A percentile compares a stretch with the other conserved stretches of the same genome.
Evolutionary conservation across 2,329 filamentous ascomycete species (phyloP).

Genomic region (Pseudogymnoascus sp.): DNA sequence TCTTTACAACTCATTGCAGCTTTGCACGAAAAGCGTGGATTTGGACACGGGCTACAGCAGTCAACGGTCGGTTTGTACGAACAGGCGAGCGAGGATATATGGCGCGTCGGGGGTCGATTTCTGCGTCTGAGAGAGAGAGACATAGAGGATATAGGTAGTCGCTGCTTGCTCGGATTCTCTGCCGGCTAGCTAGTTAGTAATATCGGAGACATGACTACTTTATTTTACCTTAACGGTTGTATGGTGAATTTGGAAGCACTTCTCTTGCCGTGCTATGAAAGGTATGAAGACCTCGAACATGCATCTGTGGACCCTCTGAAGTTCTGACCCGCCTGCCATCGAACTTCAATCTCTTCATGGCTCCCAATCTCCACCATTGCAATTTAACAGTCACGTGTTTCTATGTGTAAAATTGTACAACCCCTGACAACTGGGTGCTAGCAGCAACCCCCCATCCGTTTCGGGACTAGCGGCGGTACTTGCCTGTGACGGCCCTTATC

Average conservation of each 20-base stretch:
- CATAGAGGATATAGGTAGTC: not conserved
- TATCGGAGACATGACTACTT: conserved; percentile 2
- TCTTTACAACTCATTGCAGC: conserved; percentile 4
- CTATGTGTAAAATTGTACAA: not conserved
- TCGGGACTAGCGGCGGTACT: not conserved
- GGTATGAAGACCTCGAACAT: not conserved
- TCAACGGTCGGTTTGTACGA: not conserved
- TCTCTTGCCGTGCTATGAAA: not conserved
- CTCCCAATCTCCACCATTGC: not conserved
- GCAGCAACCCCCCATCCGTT: not conserved
- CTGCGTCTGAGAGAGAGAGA: not conserved
- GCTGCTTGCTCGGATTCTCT: conserved; percentile 6
- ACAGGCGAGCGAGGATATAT: not conserved
- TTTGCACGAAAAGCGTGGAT: conserved; percentile 4
- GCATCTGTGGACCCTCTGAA: not conserved
- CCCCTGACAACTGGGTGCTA: not conserved
- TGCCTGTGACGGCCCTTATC: not conserved
- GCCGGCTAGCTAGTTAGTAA: conserved; percentile 6
- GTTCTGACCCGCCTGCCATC: not conserved
- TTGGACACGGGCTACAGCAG: not conserved
- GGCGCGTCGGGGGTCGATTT: not conserved
- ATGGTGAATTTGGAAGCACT: not conserved
- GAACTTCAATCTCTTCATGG: not conserved
- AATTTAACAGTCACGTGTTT: conserved; percentile 5
- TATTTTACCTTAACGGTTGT: not conserved